Conservation (phyloP, 2,329 filamentous ascomycete species). For the Diaporthe caulivora region DNA sequence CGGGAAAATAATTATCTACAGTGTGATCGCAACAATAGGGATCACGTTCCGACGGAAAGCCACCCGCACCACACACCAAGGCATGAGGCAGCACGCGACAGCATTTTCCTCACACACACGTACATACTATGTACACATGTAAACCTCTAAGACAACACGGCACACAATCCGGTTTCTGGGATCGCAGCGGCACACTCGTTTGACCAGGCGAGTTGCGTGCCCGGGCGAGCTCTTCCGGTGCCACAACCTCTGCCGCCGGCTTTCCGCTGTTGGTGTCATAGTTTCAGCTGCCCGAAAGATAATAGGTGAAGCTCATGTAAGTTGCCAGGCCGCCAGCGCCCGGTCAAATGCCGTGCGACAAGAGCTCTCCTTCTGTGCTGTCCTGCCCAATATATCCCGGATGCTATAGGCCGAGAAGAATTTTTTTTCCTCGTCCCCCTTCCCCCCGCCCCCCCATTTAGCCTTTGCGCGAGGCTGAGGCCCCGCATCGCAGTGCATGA, state of each 20-base stretch:
- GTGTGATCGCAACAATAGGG: conserved; percentile 4
- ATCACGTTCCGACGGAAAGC: conserved; percentile 22
- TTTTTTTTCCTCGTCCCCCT: neutral
- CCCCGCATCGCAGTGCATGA: conserved; percentile 28
- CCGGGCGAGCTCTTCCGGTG: conserved; percentile 15
- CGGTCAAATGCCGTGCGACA: neutral
- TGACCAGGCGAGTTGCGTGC: conserved; percentile 32
- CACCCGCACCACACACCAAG: neutral
- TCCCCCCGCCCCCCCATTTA: neutral
- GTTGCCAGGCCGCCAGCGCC: conserved; percentile 11
- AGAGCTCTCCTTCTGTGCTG: neutral
- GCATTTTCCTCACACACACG: neutral
- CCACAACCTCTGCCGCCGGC: conserved; percentile 11
- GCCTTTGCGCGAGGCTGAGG: conserved; percentile 30
- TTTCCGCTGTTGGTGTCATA: conserved; percentile 22
- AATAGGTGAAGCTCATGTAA: conserved; percentile 9
- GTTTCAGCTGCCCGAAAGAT: conserved; percentile 32
- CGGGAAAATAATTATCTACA: neutral
- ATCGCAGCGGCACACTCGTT: conserved; percentile 12
- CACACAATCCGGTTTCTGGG: conserved; percentile 12
- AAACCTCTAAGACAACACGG: conserved; percentile 2
- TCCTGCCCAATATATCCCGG: conserved; percentile 23
- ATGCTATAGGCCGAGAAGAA: conserved; percentile 30
- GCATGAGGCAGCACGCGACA: neutral
- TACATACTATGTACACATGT: neutral